phyloP scores from a whole-genome alignment of 305 asterid species.

The Andrographis paniculata region DNA sequence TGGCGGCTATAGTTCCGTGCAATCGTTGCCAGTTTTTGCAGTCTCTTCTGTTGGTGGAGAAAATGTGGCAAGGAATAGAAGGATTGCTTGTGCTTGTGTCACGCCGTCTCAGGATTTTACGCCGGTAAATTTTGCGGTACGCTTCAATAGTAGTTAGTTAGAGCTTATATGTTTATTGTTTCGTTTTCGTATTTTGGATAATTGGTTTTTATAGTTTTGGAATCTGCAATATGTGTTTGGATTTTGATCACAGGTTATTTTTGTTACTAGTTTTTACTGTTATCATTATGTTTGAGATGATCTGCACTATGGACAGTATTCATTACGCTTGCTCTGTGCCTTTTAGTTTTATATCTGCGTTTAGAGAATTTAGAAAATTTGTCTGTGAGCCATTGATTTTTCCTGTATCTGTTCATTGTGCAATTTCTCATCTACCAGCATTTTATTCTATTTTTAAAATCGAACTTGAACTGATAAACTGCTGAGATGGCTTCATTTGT shows the following conservation, averaged over 20 bases:
- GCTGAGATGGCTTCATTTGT: too few species aligned
- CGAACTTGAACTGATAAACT: constrained; percentile 1
- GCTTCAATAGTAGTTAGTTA: constrained; percentile 2
- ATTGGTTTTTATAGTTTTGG: background rate
- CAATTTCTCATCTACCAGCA: too few species aligned
- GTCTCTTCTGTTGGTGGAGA: constrained; percentile 17
- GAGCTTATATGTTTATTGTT: background rate
- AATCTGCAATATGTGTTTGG: background rate
- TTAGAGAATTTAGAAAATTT: too few species aligned
- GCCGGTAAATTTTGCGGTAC: constrained; percentile 28
- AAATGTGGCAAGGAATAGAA: constrained; percentile 21
- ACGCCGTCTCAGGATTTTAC: constrained; percentile 32
- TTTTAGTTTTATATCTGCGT: too few species aligned
- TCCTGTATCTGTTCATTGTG: too few species aligned
- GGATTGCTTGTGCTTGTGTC: constrained; percentile 33
- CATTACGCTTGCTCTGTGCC: too few species aligned
- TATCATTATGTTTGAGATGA: background rate
- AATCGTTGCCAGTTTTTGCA: constrained; percentile 16
- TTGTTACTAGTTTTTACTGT: background rate
- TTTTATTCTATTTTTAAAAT: constrained; percentile 2
- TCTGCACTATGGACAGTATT: background rate
- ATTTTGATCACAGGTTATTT: background rate
- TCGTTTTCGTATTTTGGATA: background rate
- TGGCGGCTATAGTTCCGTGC: constrained; percentile 14
- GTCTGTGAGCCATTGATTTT: too few species aligned